Evolutionary conservation across 2,329 filamentous ascomycete species (phyloP), one percentile per base, ranked within the genome.

Genomic region (Fusarium brevicatenulatum): DNA sequence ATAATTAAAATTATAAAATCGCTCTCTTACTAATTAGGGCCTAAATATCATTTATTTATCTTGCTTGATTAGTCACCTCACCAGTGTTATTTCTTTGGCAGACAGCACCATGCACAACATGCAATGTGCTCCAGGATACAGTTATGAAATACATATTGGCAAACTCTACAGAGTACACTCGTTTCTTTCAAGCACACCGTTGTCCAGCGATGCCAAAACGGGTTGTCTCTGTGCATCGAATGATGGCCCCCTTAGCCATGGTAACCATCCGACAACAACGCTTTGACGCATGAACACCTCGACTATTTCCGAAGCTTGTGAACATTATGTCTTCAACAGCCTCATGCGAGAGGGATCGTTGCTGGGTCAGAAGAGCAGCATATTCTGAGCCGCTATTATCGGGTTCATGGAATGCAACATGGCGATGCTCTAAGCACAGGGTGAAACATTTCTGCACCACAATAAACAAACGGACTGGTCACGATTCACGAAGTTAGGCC

Each of bases 381-480:
- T 47, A 25, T 30, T n/a, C 32, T 5, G n/a, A 30, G 21, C 19
- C 30, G 30, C 15, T 23, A 49, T 40, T 54, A 57, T 49, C 32
- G 37, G 34, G n/a, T 34, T 44, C 32, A 57, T 47, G 70, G 70
- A 71, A 72, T 72, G 70, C 36, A 46, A 59, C 44, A 49, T 39
- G 53, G 47, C 56, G 37, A 64, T n/a, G 12, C 28, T 25, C 46
- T 42, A 28, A 63, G 57, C 61, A 30, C 46, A 40, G 28, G 18
- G 39, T 61, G 66, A 73, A 67, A 72, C 70, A 72, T 59, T 30
- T 63, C 37, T 47, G 37, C 39, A 63, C 34, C 36, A 63, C 62
- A 66, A 40, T 40, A 58, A 61, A 57, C 36, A 59, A 34, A 44
- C n/a, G 18, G 40, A n/a, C 21, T 37, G 32, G 18, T 28, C 47